phyloP scores from a whole-genome alignment of 1,284 basidiomycete species.

The Singerocomus inundabilis region DNA sequence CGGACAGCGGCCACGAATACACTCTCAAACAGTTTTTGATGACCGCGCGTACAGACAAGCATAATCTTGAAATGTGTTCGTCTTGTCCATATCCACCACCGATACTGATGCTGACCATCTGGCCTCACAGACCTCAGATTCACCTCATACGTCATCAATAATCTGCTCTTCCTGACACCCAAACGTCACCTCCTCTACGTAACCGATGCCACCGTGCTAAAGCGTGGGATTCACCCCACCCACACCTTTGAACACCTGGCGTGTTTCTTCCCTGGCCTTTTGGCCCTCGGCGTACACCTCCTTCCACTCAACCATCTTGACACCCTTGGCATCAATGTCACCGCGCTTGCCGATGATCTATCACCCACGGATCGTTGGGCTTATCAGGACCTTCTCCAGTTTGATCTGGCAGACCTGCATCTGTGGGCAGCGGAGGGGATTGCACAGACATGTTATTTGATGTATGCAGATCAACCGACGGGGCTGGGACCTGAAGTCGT shows the following conservation, averaged over 20 bases:
- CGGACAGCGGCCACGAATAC: constrained; percentile 75
- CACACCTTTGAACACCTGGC: constrained; percentile 72
- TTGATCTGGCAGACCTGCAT: constrained; percentile 52
- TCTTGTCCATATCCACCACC: neutral
- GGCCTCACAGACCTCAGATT: constrained; percentile 54
- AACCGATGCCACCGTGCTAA: constrained; percentile 46
- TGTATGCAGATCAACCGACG: constrained; percentile 59
- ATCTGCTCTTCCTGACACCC: constrained; percentile 65
- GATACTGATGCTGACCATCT: neutral
- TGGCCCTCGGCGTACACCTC: constrained; percentile 67
- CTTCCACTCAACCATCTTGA: constrained; percentile 53
- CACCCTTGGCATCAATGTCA: constrained; percentile 41
- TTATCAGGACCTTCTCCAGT: constrained; percentile 36
- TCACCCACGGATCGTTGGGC: constrained; percentile 35
- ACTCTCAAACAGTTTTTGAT: constrained; percentile 70
- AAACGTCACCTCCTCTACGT: constrained; percentile 68
- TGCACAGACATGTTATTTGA: constrained; percentile 65
- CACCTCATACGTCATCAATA: constrained; percentile 58
- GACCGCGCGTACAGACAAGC: constrained; percentile 57
- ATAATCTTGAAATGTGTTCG: constrained; percentile 65
- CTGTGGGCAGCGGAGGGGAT: constrained; percentile 67
- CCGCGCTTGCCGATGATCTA: constrained; percentile 36
- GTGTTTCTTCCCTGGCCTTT: constrained; percentile 73
- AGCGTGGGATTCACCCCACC: constrained; percentile 34
- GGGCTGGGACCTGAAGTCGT: constrained; percentile 64